Evolutionary conservation across 2,329 filamentous ascomycete species (phyloP).

Genomic region (Colletotrichum lindemuthianum): DNA sequence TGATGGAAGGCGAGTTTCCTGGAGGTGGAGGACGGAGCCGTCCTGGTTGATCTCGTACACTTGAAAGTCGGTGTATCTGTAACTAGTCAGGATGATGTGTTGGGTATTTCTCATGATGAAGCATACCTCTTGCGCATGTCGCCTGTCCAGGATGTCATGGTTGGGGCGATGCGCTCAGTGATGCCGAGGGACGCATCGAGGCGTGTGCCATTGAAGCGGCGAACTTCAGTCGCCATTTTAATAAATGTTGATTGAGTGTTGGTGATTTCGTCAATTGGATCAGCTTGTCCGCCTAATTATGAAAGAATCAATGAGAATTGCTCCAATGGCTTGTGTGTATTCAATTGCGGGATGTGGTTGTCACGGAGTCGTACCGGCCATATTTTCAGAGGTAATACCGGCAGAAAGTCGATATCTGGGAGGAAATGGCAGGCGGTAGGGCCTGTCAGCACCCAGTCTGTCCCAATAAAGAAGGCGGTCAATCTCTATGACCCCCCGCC

Average conservation of each 20-base stretch:
- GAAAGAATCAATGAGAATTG: neutral
- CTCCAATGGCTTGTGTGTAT: neutral
- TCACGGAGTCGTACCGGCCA: constrained; percentile 24
- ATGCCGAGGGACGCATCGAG: constrained; percentile 35
- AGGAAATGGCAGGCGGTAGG: constrained; percentile 17
- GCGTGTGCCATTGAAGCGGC: constrained; percentile 32
- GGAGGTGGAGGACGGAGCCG: constrained; percentile 80
- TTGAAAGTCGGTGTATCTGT: constrained; percentile 87
- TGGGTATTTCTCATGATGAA: neutral
- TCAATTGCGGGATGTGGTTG: neutral
- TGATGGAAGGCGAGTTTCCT: constrained; percentile 29
- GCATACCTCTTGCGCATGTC: constrained; percentile 36
- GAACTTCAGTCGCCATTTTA: constrained; percentile 20
- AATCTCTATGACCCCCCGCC: neutral
- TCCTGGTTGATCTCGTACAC: constrained; percentile 87
- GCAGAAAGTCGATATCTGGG: constrained; percentile 7
- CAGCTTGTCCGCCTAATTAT: neutral
- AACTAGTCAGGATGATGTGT: neutral
- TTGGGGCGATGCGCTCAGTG: constrained; percentile 37
- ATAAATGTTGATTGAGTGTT: neutral
- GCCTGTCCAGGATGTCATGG: constrained; percentile 35
- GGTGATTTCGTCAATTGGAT: neutral
- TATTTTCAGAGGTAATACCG: constrained; percentile 31
- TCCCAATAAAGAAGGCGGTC: constrained; percentile 1
- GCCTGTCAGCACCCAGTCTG: rapidly evolving